Evolutionary conservation across 768 basidiomycete genomes (phyloP), one percentile per base, ranked within the genome.

Genomic region (Lactifluus hygrophoroides): DNA sequence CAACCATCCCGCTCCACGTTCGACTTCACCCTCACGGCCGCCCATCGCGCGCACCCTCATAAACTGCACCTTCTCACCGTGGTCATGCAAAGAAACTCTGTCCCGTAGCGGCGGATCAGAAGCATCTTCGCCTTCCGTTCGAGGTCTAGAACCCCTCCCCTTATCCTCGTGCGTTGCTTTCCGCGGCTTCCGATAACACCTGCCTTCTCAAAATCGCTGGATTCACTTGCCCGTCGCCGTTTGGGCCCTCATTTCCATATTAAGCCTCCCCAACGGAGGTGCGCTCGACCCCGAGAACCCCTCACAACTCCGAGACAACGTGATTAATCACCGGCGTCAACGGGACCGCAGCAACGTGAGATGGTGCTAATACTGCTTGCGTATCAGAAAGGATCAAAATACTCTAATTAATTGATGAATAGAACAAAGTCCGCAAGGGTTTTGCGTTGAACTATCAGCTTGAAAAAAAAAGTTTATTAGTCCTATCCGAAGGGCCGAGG

Each of bases 141-240:
- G 51, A 46, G 59, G 59, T 21, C 59, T 60, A 60, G 59, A 60
- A 54, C 40, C 25, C 43, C 49, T 60, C 59, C 54, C 59, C 59
- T 60, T 60, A 60, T 60, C 59, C 59, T 60, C 59, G 59, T 60
- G 59, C 59, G 59, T 56, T 34, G 54, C 54, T 56, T 60, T 60
- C 59, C 54, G 59, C 59, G 59, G 59, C 59, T 60, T 60, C 59
- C 59, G 59, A 60, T 60, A 60, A 60, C 59, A 40, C 54, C 37
- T 60, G 48, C 54, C 58, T 60, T 60, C 58, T 55, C 34, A 60
- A 60, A 37, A 25, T 44, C 54, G 48, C 54, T 56, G 42, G 51
- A 37, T 60, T 60, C 58, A 38, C 58, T 32, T 42, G 21, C 42
- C 58, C 40, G n/a, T 49, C 19, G 3, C 16, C 25, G 44, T 21